Evolutionary conservation across 2,329 filamentous ascomycete genomes (phyloP), one percentile per base, ranked within the genome.

Genomic region (Parastagonospora nodorum): DNA sequence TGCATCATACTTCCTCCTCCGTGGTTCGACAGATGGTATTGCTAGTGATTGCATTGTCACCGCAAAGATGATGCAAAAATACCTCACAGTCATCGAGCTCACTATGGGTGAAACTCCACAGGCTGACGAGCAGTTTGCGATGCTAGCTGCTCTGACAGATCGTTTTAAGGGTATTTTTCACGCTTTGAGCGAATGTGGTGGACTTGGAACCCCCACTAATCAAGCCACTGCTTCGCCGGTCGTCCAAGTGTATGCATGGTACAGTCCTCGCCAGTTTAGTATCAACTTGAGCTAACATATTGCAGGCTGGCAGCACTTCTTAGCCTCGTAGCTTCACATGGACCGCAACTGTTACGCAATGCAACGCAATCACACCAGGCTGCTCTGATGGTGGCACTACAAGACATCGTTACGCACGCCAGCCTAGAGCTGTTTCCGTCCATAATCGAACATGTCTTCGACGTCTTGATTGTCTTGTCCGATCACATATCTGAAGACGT

Each of bases 371-470:
- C 71, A 40, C 66, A 69, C 53, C 59, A 72, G 51, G 56, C 61
- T 45, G 55, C 67, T 50, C 59, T 73, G 5, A 60, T 73, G 53
- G 61, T 57, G 51, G 60, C 69, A 5, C 66, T 80, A 10, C 73
- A 71, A 44, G 52, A 64, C 2, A 57, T 80, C 7, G 61, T 78
- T 19, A 60, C 65, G 11, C 69, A 77, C 40, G 68, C 75, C 0
- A 58, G 57, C 9, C 60, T 79, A n/a, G 70, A 72, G 43, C 48
- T 53, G 7, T 69, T 69, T 30, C 71, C 68, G 10, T 51, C 56
- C 2, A 70, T 72, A 5, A 61, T 71, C 1, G 75, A 79, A 49
- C 71, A 75, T 51, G 58, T 79, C 15, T 75, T 77, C 56, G 78
- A 80, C 51, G 69, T 78, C 6, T 70, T 76, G 12, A 67, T 74